Conservation (phyloP, 2,329 filamentous ascomycete genomes). For the Penicillium expansum region DNA sequence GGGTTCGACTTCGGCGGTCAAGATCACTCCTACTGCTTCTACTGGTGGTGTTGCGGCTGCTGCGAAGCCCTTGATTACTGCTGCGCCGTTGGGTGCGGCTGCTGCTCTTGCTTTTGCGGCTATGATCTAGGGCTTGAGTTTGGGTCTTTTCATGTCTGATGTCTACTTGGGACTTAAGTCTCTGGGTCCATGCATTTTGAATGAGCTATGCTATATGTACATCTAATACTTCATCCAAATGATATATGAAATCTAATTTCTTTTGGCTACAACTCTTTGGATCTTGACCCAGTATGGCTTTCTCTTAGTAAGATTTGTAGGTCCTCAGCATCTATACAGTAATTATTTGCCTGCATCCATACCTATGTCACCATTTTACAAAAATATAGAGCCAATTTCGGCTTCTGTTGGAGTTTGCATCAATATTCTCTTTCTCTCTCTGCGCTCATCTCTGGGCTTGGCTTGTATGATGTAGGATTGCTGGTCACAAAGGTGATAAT, state of each 20-base stretch:
- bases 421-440: background rate
- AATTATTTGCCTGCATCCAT: background rate
- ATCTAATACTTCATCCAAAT: background rate
- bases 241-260: too few species aligned
- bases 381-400: background rate
- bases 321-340: background rate
- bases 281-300: background rate
- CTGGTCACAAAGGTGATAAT: background rate
- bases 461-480: background rate
- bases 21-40: background rate
- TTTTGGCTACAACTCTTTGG: background rate
- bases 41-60: background rate
- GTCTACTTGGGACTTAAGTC: background rate
- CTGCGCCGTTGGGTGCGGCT: slow-evolving; percentile 5
- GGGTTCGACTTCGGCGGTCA: background rate
- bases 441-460: background rate
- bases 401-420: background rate
- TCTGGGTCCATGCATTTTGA: background rate
- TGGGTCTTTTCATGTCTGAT: background rate
- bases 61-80: slow-evolving; percentile 1
- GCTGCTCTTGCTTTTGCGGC: slow-evolving; percentile 9
- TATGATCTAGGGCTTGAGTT: slow-evolving; percentile 2
- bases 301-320: background rate
- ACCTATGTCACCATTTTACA: background rate
- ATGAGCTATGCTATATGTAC: background rate